Evolutionary conservation across 2,329 filamentous ascomycete genomes (phyloP).

Genomic region (Fusarium robinianum): DNA sequence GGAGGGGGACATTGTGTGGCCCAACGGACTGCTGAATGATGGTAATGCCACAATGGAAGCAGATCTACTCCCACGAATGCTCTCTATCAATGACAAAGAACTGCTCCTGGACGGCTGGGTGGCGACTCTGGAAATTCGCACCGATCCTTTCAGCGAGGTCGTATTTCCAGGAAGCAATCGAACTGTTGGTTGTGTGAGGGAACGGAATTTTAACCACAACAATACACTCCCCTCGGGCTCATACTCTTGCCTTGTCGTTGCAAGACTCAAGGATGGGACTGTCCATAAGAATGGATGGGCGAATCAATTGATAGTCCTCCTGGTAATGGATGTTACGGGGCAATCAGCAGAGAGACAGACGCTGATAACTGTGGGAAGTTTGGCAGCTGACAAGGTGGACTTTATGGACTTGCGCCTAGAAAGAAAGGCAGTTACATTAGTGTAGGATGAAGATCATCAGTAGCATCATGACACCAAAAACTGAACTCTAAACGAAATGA

Average conservation of each 20-base stretch:
- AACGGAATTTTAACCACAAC: constrained; percentile 1
- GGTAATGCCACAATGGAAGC: not conserved
- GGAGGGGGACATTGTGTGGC: not conserved
- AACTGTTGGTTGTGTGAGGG: not conserved
- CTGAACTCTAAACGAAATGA: no score
- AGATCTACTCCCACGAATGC: not conserved
- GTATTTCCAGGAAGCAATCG: not conserved
- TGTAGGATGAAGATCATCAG: no score
- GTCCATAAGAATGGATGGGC: not conserved
- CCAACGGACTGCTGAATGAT: not conserved
- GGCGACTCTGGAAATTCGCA: not conserved
- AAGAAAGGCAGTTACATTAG: not conserved
- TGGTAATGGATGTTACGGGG: not conserved
- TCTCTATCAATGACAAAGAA: not conserved
- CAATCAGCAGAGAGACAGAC: not conserved
- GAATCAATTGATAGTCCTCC: not conserved
- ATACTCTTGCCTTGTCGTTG: not conserved
- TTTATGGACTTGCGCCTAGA: not conserved
- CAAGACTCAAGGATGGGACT: not conserved
- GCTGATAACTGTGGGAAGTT: not conserved
- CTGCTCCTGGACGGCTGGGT: not conserved
- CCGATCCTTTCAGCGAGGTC: constrained; percentile 4
- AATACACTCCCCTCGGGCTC: not conserved
- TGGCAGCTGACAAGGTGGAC: not conserved
- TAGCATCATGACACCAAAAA: no score